Percentiles rank a stretch among this genome's conserved stretches.
These are phyloP conservation scores for Sabuloglossum arenarium DNA, from an alignment of 495 filamentous ascomycete species.

Conservation along the genomic window DNA sequence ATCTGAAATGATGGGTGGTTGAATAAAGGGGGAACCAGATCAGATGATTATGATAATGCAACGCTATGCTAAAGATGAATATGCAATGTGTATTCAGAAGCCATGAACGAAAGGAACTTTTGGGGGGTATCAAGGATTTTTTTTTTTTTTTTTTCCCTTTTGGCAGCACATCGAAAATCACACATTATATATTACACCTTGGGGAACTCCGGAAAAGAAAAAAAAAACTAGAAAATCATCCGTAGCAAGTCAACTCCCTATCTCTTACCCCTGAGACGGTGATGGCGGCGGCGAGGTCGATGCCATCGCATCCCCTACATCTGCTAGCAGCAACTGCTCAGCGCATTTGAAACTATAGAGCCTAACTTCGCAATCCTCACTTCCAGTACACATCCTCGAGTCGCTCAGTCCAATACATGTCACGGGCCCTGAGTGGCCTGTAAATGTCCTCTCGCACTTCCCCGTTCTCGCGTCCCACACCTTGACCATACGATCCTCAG, in stretches of 20 bases:
- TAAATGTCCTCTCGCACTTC: conserved; percentile 76
- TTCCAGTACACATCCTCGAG: conserved; percentile 64
- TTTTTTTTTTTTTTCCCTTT: no score
- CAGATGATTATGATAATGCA: no score
- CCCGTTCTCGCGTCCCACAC: conserved; percentile 89
- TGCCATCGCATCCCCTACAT: not conserved
- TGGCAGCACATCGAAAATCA: no score
- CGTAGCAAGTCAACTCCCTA: not conserved
- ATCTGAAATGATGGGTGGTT: no score
- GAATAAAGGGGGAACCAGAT: no score
- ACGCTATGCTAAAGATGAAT: no score
- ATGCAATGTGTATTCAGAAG: no score
- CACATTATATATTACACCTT: no score
- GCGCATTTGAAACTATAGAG: conserved; percentile 46
- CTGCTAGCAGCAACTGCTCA: not conserved
- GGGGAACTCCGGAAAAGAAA: no score
- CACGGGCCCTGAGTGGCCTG: conserved; percentile 75
- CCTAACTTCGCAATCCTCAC: conserved; percentile 80
- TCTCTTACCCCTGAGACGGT: not conserved
- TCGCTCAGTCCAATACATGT: conserved; percentile 84
- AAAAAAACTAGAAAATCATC: no score
- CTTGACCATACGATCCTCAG: conserved; percentile 88
- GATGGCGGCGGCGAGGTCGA: not conserved
- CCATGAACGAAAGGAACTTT: no score
- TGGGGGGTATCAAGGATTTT: no score